These are phyloP conservation scores for Diospyros lotus DNA, from an alignment of 148 eudicot genomes.

Conservation along the genomic window DNA sequence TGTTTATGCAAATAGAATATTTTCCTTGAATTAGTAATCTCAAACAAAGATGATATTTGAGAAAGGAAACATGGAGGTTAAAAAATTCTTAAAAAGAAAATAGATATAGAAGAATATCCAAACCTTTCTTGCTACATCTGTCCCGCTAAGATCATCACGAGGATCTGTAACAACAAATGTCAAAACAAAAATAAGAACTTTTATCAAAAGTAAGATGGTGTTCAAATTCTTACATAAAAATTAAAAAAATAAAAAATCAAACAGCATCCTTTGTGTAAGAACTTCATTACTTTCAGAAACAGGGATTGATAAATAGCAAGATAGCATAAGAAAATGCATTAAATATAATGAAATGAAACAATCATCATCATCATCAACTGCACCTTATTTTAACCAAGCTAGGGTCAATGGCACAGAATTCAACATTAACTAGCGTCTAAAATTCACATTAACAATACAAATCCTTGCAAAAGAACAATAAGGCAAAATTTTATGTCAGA, in stretches of 20 bases:
- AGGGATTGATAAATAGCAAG: no score
- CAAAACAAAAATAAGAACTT: slow-evolving; percentile 5
- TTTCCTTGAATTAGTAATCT: not conserved
- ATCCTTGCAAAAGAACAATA: no score
- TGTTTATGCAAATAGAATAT: not conserved
- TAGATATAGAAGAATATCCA: not conserved
- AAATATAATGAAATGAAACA: no score
- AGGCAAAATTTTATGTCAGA: no score
- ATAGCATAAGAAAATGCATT: no score
- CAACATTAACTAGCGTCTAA: no score
- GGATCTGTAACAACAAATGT: slow-evolving; percentile 62
- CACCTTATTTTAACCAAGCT: no score
- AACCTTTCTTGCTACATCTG: slow-evolving; percentile 99
- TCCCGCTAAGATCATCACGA: slow-evolving; percentile 96
- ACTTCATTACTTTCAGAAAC: no score
- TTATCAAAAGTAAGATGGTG: not conserved
- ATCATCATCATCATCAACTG: not conserved
- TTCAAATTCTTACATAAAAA: slow-evolving; percentile 8
- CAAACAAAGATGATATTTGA: not conserved
- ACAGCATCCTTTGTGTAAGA: no score
- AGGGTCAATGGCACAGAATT: no score
- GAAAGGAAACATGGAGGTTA: not conserved
- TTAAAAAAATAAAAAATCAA: not conserved
- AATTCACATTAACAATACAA: no score
- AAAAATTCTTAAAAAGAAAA: not conserved